Evolutionary conservation across 495 filamentous ascomycete genomes (phyloP).

Genomic region (Emericellopsis terricola): DNA sequence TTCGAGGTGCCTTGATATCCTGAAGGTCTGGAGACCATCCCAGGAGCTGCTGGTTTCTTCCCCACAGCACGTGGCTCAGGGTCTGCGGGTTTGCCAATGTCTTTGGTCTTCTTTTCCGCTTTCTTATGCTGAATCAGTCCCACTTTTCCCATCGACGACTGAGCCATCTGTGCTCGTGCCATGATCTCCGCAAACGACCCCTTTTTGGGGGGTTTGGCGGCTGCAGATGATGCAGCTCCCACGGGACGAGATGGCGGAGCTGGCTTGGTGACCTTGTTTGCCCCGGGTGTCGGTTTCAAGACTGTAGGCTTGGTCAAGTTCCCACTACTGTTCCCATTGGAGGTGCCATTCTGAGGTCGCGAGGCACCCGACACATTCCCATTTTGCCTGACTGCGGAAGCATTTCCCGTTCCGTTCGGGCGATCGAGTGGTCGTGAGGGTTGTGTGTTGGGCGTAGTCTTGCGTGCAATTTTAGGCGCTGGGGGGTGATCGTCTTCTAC

Average conservation of each 20-base stretch:
- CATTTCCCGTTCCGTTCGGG: background rate
- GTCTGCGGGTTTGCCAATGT: conserved; percentile 4
- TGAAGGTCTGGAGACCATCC: background rate
- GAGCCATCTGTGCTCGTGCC: conserved; percentile 39
- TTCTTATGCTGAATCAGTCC: conserved; percentile 38
- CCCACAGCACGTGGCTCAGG: conserved; percentile 5
- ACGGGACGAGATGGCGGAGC: background rate
- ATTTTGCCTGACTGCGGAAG: no score
- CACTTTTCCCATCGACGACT: conserved; percentile 24
- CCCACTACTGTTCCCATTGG: background rate
- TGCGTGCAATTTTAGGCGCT: background rate
- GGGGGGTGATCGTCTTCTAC: conserved; percentile 22
- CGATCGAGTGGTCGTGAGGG: background rate
- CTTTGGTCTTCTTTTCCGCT: conserved; percentile 24
- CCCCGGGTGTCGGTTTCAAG: background rate
- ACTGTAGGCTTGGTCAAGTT: background rate
- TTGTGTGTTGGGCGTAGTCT: background rate
- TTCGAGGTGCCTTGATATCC: conserved; percentile 5
- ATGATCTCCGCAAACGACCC: conserved; percentile 52
- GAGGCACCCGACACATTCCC: no score
- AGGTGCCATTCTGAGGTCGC: no score
- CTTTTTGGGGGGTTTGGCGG: conserved; percentile 33
- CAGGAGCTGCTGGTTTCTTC: conserved; percentile 3
- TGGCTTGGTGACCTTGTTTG: background rate
- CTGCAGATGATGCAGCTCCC: background rate